Percentiles rank a stretch among this genome's conserved stretches.
Evolutionary conservation across 176 grass and related monocot species (phyloP).

Genomic region (Juncus inflexus): DNA sequence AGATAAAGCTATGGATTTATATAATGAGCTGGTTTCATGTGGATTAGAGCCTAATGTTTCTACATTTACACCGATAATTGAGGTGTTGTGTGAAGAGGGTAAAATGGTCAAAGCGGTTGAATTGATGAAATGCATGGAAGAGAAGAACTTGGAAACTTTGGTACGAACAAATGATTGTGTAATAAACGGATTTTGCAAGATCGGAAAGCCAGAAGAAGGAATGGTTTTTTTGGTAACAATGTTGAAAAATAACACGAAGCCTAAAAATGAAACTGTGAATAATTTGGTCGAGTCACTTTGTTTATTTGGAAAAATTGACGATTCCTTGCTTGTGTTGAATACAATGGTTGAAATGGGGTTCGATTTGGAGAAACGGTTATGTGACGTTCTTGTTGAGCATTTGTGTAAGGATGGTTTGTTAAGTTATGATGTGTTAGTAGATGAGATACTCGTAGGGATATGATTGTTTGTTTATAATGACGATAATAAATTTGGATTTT

Average conservation of each 20-base stretch:
- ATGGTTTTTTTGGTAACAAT: slow-evolving; percentile 69
- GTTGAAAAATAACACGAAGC: slow-evolving; percentile 72
- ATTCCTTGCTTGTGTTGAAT: slow-evolving; percentile 58
- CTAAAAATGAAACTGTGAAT: slow-evolving; percentile 39
- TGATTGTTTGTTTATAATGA: slow-evolving; percentile 12
- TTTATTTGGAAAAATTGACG: slow-evolving; percentile 35
- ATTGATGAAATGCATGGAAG: slow-evolving; percentile 62
- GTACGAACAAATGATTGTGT: slow-evolving; percentile 52
- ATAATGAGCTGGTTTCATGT: slow-evolving; percentile 36
- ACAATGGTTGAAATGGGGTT: slow-evolving; percentile 65
- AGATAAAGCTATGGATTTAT: slow-evolving; percentile 35
- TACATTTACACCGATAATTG: slow-evolving; percentile 60
- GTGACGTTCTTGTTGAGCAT: slow-evolving; percentile 44
- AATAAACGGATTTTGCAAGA: slow-evolving; percentile 61
- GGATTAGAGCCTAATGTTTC: slow-evolving; percentile 46
- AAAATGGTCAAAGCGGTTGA: slow-evolving; percentile 45
- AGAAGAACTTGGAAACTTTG: slow-evolving; percentile 50
- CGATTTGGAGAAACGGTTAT: slow-evolving; percentile 29
- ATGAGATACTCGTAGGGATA: slow-evolving; percentile 45
- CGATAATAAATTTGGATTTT: not conserved
- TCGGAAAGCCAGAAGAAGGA: slow-evolving; percentile 46
- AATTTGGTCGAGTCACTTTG: slow-evolving; percentile 41
- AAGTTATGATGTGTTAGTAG: slow-evolving; percentile 26
- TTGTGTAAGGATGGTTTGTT: slow-evolving; percentile 35
- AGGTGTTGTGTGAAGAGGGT: slow-evolving; percentile 50